These are phyloP conservation scores for Solanum hybrid DNA, from an alignment of 305 asterid genomes.

Conservation along the genomic window DNA sequence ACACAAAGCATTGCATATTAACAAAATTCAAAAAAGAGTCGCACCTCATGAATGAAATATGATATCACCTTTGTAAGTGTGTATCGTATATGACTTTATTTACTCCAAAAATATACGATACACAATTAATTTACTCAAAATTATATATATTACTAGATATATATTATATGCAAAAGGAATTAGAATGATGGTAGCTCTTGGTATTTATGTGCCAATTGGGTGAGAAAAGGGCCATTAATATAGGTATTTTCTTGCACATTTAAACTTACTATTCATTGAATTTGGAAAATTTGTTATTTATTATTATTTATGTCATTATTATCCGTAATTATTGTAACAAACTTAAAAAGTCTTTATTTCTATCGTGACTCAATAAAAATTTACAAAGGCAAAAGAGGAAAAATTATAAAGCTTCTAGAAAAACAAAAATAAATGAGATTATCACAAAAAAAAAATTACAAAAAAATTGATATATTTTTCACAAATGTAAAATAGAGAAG, in stretches of 20 bases:
- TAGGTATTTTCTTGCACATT: background rate
- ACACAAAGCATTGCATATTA: too few species aligned
- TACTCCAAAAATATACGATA: background rate
- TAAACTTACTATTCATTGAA: background rate
- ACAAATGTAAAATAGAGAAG: background rate
- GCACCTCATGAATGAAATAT: background rate
- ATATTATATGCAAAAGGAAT: background rate
- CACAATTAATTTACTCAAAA: background rate
- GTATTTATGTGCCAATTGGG: background rate
- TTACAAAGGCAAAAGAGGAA: background rate
- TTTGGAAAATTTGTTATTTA: background rate
- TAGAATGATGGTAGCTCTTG: background rate
- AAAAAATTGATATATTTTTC: background rate
- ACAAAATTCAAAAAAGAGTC: background rate
- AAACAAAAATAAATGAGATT: background rate
- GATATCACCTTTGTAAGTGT: background rate
- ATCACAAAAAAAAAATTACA: background rate
- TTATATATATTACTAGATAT: too few species aligned
- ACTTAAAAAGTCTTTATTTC: too few species aligned
- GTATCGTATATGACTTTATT: too few species aligned
- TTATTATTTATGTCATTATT: too few species aligned
- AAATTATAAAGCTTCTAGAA: background rate
- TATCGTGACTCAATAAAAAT: background rate
- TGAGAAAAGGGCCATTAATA: background rate
- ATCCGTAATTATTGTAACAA: background rate